Conservation (phyloP, 2,329 filamentous ascomycete genomes). For the Xylariaceae sp. region DNA sequence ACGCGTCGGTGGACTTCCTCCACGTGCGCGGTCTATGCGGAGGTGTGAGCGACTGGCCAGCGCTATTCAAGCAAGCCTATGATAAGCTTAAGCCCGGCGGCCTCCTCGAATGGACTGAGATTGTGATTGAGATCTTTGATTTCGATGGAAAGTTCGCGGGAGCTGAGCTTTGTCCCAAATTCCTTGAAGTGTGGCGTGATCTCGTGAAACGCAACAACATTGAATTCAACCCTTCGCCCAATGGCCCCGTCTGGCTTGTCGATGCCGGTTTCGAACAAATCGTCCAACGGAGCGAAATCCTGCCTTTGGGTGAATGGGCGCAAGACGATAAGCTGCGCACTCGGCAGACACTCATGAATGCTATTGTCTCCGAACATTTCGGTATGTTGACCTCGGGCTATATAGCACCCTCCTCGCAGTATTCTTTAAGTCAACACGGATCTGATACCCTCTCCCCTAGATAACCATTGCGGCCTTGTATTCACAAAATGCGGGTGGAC, state of each 20-base stretch:
- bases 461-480: slow-evolving; percentile 25
- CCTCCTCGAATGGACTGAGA: slow-evolving; percentile 41
- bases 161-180: slow-evolving; percentile 34
- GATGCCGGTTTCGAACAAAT: slow-evolving; percentile 38
- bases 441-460: slow-evolving; percentile 2
- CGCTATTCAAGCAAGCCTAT: slow-evolving; percentile 35
- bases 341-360: slow-evolving; percentile 35
- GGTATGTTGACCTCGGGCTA: slow-evolving; percentile 26
- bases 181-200: slow-evolving; percentile 31
- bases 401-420: background rate
- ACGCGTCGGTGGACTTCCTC: slow-evolving; percentile 37
- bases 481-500: slow-evolving; percentile 28
- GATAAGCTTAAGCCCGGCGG: slow-evolving; percentile 41
- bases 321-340: slow-evolving; percentile 36
- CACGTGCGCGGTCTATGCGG: slow-evolving; percentile 42
- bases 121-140: slow-evolving; percentile 38
- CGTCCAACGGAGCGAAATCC: slow-evolving; percentile 37
- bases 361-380: slow-evolving; percentile 33
- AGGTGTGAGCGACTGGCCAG: slow-evolving; percentile 40
- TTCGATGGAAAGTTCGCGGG: slow-evolving; percentile 34
- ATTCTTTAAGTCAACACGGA: background rate
- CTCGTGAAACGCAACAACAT: slow-evolving; percentile 31
- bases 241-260: slow-evolving; percentile 33
- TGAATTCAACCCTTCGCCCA: slow-evolving; percentile 38
- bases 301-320: slow-evolving; percentile 39